Evolutionary conservation across 176 grass and related monocot genomes (phyloP), one percentile per base, ranked within the genome.

Genomic region (Pharus latifolius): DNA sequence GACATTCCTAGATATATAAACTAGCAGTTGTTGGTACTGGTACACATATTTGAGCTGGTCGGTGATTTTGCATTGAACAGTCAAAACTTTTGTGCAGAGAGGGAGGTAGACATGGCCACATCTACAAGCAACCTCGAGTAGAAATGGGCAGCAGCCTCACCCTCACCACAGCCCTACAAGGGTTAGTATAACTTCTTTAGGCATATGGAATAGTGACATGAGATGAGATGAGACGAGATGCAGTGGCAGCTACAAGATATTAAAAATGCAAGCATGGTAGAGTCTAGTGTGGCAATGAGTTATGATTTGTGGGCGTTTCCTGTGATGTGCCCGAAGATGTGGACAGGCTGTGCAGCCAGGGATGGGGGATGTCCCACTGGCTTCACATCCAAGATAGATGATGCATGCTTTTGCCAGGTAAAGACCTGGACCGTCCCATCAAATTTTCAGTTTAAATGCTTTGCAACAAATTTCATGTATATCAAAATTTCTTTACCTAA

Each of bases 61-160:
- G 16, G 56, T 69, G 56, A 28, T 46, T 14, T 31, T 34, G 13
- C 44, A 24, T 43, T n/a, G 8, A 60, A 69, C 42, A 80, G 67
- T 55, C 47, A 56, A n/a, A 57, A 22, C 60, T 19, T 15, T 68
- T 44, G 4, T 29, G 60, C 45, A 13, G 61, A 44, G 60, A 44
- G 32, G 33, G 40, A 42, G 44, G 54, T 67, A 3, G 26, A 34
- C 26, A 34, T 77, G 55, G 56, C 65, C 73, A 49, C 56, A 71
- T 77, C 73, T 55, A 65, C 57, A 77, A 78, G 49, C 58, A 65
- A 77, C 57, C 73, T 70, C 65, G 56, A 78, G 65, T 72, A 41
- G 73, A 57, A 77, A 71, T 25, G 74, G 26, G 57, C 72, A 77
- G 73, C 30, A 18, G 32, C 49, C 65, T 63, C 73, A 38, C 53